Evolutionary conservation across 1,284 basidiomycete genomes (phyloP).

Genomic region (Neolentinus lepideus): DNA sequence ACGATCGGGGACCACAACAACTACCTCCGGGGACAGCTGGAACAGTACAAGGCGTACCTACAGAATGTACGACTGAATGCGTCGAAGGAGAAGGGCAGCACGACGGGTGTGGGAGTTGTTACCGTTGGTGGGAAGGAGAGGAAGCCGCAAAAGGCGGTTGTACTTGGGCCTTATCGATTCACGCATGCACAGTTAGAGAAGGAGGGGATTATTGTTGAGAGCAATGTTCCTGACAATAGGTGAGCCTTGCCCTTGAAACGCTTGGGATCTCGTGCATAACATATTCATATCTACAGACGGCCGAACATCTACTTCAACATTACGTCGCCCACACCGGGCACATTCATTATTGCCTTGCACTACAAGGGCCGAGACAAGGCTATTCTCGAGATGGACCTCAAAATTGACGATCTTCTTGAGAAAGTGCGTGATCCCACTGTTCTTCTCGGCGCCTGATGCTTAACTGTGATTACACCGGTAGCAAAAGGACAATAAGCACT

Average conservation of each 20-base stretch:
- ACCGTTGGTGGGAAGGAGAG: constrained; percentile 97
- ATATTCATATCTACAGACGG: constrained; percentile 51
- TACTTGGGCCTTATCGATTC: constrained; percentile 93
- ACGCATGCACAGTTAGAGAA: constrained; percentile 98
- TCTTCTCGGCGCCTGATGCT: constrained; percentile 3
- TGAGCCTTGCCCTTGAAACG: constrained; percentile 29
- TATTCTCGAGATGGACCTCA: constrained; percentile 99
- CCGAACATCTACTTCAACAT: constrained; percentile 99
- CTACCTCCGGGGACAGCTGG: constrained; percentile 92
- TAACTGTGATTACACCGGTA: constrained; percentile 26
- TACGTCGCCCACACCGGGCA: constrained; percentile 94
- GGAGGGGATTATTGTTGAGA: constrained; percentile 98
- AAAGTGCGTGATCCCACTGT: constrained; percentile 49
- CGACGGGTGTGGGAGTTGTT: constrained; percentile 90
- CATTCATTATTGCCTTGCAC: constrained; percentile 97
- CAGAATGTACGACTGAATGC: constrained; percentile 94
- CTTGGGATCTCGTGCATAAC: too few species aligned
- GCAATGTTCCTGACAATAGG: constrained; percentile 97
- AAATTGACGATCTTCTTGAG: constrained; percentile 97
- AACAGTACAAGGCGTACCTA: constrained; percentile 99
- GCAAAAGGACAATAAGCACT: constrained; percentile 98
- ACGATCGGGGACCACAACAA: constrained; percentile 99
- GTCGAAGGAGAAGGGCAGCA: constrained; percentile 77
- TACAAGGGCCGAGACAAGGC: constrained; percentile 99
- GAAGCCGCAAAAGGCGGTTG: constrained; percentile 80